phyloP scores from a whole-genome alignment of 257 asterid species.

The Penstemon barbatus region DNA sequence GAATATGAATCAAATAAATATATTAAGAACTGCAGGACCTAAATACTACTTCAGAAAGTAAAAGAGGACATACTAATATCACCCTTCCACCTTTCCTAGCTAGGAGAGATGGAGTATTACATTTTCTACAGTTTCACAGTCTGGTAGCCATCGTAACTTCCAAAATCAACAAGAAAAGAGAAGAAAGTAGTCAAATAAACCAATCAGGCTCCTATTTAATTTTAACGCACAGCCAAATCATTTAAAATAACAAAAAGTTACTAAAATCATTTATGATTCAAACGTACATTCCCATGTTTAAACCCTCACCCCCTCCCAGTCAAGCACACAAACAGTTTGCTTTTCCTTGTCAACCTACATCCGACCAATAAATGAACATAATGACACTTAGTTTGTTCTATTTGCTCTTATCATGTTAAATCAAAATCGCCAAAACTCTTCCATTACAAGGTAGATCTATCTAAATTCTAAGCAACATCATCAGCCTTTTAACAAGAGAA shows the following conservation, averaged over 20 bases:
- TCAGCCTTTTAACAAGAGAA: not conserved
- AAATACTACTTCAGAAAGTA: conserved; percentile 8
- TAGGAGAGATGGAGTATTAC: not conserved
- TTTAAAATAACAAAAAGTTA: not conserved
- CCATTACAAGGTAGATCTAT: not conserved
- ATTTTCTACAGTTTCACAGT: not conserved
- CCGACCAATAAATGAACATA: too few species aligned
- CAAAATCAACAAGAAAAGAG: conserved; percentile 4
- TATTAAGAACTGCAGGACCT: not conserved
- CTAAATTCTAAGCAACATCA: not conserved
- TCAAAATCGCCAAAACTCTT: not conserved
- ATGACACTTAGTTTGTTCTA: not conserved
- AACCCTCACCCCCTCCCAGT: not conserved
- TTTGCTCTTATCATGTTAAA: not conserved
- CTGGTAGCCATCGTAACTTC: not conserved
- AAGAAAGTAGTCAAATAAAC: not conserved
- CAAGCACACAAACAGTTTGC: not conserved
- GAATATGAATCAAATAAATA: conserved; percentile 20
- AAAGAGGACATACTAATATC: not conserved
- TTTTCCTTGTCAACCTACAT: not conserved
- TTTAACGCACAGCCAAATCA: not conserved
- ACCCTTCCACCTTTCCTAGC: not conserved
- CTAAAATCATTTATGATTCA: not conserved
- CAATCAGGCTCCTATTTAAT: not conserved
- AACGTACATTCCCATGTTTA: not conserved